These are phyloP conservation scores for Hypocreales sp. DNA, from an alignment of 2,329 filamentous ascomycete species.

Conservation along the genomic window DNA sequence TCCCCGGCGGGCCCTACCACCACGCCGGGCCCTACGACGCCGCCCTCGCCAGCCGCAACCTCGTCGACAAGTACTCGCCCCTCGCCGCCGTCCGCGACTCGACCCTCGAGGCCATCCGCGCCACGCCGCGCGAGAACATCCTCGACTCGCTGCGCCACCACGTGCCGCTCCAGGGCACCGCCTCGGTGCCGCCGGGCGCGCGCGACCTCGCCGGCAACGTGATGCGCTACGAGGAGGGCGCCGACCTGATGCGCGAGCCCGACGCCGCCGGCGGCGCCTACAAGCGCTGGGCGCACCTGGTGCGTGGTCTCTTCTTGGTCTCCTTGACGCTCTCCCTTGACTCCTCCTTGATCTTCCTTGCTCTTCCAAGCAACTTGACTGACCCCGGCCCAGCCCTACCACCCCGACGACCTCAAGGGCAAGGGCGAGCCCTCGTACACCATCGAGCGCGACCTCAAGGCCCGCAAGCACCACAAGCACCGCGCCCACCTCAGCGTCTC, in stretches of 20 bases:
- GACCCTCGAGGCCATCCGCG: slow-evolving; percentile 63
- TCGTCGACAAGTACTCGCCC: slow-evolving; percentile 45
- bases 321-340: background rate
- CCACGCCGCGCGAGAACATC: slow-evolving; percentile 67
- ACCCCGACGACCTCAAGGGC: slow-evolving; percentile 64
- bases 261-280: slow-evolving; percentile 59
- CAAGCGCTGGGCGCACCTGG: slow-evolving; percentile 57
- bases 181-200: slow-evolving; percentile 58
- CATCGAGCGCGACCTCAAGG: slow-evolving; percentile 51
- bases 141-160: slow-evolving; percentile 57
- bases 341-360: background rate
- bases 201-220: slow-evolving; percentile 51
- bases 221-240: slow-evolving; percentile 73
- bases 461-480: slow-evolving; percentile 26
- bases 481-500: slow-evolving; percentile 12
- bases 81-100: slow-evolving; percentile 59
- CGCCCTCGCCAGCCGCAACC: slow-evolving; percentile 59
- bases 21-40: slow-evolving; percentile 88
- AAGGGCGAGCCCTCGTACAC: slow-evolving; percentile 66
- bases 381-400: slow-evolving; percentile 37
- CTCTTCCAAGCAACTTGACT: background rate
- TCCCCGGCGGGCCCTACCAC: slow-evolving; percentile 56
- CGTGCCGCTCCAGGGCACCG: slow-evolving; percentile 67
- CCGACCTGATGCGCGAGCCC: slow-evolving; percentile 65
- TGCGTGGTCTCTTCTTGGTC: slow-evolving; percentile 28